These are phyloP conservation scores for Stenocarpella maydis DNA, from an alignment of 2,329 filamentous ascomycete species.

Conservation along the genomic window DNA sequence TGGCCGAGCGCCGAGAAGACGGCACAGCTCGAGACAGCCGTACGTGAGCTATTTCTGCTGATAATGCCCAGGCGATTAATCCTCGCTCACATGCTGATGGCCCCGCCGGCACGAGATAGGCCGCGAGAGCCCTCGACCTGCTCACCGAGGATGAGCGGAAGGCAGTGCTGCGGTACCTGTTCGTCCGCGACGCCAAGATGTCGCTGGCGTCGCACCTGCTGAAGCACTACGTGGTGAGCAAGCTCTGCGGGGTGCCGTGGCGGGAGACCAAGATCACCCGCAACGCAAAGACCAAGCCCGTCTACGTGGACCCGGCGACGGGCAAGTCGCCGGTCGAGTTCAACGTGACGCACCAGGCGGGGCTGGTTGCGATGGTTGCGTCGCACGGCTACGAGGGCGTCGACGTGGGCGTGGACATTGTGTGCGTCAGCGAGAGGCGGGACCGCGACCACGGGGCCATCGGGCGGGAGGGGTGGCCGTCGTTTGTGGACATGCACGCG, in stretches of 20 bases:
- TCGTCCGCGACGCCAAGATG: conserved; percentile 78
- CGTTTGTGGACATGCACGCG: conserved; percentile 75
- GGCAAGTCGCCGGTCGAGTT: conserved; percentile 64
- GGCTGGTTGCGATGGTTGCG: conserved; percentile 70
- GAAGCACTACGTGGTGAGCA: conserved; percentile 74
- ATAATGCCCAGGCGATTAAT: not conserved
- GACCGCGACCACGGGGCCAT: conserved; percentile 68
- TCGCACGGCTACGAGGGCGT: conserved; percentile 43
- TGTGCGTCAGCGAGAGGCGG: conserved; percentile 75
- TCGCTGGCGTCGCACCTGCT: conserved; percentile 75
- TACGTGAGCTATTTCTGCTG: conserved; percentile 43
- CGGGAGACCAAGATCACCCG: conserved; percentile 62
- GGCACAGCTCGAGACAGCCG: conserved; percentile 54
- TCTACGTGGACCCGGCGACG: conserved; percentile 58
- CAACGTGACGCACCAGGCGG: conserved; percentile 82
- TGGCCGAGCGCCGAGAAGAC: conserved; percentile 63
- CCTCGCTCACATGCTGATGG: not conserved
- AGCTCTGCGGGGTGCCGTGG: conserved; percentile 68
- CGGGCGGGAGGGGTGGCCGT: conserved; percentile 65
- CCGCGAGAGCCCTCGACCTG: conserved; percentile 61
- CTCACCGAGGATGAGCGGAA: conserved; percentile 64
- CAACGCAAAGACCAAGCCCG: conserved; percentile 62
- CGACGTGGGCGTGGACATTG: conserved; percentile 77
- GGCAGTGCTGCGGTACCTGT: conserved; percentile 67
- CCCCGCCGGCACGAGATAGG: conserved; percentile 48